These are phyloP conservation scores for Cyclocybe aegerita DNA, from an alignment of 768 basidiomycete genomes.

Conservation along the genomic window DNA sequence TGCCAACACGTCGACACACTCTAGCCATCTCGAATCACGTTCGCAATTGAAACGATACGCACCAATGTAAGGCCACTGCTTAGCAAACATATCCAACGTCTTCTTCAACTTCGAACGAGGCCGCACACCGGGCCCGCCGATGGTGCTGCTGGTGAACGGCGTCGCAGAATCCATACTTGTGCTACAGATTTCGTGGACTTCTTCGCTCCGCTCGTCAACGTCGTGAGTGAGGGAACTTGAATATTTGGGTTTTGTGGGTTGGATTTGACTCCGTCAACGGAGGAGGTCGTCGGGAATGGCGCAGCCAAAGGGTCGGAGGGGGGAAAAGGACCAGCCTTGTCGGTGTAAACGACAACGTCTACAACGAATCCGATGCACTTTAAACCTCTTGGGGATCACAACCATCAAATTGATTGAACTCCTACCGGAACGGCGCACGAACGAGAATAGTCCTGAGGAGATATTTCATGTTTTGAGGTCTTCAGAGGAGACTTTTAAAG, in stretches of 20 bases:
- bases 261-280: constrained; percentile 14
- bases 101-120: constrained; percentile 13
- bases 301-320: constrained; percentile 9
- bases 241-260: background rate
- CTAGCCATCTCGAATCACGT: too few relatives aligned
- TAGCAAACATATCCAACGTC: constrained; percentile 12
- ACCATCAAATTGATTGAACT: too few relatives aligned
- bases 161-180: constrained; percentile 1
- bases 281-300: constrained; percentile 6
- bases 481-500: too few relatives aligned
- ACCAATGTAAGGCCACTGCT: constrained; percentile 27
- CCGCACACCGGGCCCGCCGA: constrained; percentile 20
- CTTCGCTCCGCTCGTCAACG: background rate
- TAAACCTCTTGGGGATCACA: too few relatives aligned
- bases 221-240: constrained; percentile 1
- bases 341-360: constrained; percentile 2
- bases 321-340: constrained; percentile 17
- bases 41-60: background rate
- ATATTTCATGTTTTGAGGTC: too few relatives aligned
- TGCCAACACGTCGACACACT: background rate
- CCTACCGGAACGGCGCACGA: too few relatives aligned
- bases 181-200: background rate
- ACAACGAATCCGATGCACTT: too few relatives aligned
- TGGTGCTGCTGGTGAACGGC: background rate
- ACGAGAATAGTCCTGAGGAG: too few relatives aligned